Evolutionary conservation across 129 eudicot genomes (phyloP).

Genomic region (Erigeron canadensis): DNA sequence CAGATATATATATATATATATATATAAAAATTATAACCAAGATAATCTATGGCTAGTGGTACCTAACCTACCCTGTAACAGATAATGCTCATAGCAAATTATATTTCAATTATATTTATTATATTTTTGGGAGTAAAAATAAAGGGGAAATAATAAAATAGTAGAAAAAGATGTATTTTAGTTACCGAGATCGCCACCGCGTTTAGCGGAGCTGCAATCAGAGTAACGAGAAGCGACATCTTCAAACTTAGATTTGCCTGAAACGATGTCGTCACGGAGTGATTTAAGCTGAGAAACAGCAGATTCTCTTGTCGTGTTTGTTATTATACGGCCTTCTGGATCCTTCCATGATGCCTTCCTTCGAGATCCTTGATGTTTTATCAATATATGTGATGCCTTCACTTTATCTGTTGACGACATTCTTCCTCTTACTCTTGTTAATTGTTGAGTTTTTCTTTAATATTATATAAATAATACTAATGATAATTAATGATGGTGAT

Average conservation of each 20-base stretch:
- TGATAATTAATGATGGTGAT: no score
- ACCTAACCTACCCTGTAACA: no score
- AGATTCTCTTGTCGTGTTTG: slow-evolving; percentile 66
- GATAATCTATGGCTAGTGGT: no score
- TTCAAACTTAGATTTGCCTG: slow-evolving; percentile 64
- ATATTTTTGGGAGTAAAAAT: background rate
- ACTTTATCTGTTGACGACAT: slow-evolving; percentile 44
- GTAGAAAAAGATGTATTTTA: background rate
- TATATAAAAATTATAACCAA: no score
- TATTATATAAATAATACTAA: no score
- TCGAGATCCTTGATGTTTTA: slow-evolving; percentile 95
- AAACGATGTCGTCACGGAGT: slow-evolving; percentile 66
- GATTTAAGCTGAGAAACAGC: slow-evolving; percentile 80
- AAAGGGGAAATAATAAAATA: background rate
- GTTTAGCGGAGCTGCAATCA: slow-evolving; percentile 97
- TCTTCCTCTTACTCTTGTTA: background rate
- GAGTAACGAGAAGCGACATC: slow-evolving; percentile 72
- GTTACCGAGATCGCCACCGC: slow-evolving; percentile 95
- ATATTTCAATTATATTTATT: no score
- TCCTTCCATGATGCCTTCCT: slow-evolving; percentile 98
- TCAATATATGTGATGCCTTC: slow-evolving; percentile 84
- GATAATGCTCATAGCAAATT: no score
- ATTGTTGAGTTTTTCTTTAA: background rate
- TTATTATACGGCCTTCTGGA: slow-evolving; percentile 79
- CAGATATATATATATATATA: no score